Base-by-base conservation (phyloP, 805 yeast genomes). In the Torulaspora delbrueckii region DNA sequence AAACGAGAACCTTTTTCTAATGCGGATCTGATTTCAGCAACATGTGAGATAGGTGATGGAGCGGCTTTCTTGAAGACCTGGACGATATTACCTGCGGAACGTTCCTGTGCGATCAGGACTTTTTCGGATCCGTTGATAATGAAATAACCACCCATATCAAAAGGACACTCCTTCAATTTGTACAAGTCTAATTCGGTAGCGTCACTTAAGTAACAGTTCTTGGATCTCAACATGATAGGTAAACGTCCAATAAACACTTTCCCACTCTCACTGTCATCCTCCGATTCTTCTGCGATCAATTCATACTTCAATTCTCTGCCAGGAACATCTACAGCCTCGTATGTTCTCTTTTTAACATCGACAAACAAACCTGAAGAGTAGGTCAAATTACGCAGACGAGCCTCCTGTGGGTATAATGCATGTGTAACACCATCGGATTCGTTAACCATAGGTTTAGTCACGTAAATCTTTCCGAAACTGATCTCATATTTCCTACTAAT, bases 351-450 rank as follows among this genome's bases (percentile, higher is more conserved):
- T 59, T 86, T 81, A 86, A 93, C 91, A 64, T 93, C 98, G 23
- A 93, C 96, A 60, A 93, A 93, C 42, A 93, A 76, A 31, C 98
- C 97, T 26, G 97, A 87, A 4, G 97, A 87, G 66, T 93, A 93
- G 0, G 99, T 93, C 70, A 93, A 76, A 66, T 93, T 93, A 71
- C 99, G 82, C 54, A 93, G 76, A 59, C 99, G 79, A 6, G 99
- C 98, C 68, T 93, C 99, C 70, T 95, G 99, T 8, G 99, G 99
- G 63, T 86, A 86, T 82, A 93, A 81, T 10, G 96, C 95, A 61
- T 89, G 91, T n/a, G 98, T 91, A n/a, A 96, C 89, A 73, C 99
- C 99, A 71, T 93, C 99, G 13, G 98, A 96, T 72, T 93, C 99
- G 16, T 98, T 95, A 79, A 93, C 96, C 40, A 96, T 88, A 37